Percentiles rank a stretch among this genome's conserved stretches.
phyloP scores from a whole-genome alignment of 2,329 filamentous ascomycete species.

The Fusarium sacchari region DNA sequence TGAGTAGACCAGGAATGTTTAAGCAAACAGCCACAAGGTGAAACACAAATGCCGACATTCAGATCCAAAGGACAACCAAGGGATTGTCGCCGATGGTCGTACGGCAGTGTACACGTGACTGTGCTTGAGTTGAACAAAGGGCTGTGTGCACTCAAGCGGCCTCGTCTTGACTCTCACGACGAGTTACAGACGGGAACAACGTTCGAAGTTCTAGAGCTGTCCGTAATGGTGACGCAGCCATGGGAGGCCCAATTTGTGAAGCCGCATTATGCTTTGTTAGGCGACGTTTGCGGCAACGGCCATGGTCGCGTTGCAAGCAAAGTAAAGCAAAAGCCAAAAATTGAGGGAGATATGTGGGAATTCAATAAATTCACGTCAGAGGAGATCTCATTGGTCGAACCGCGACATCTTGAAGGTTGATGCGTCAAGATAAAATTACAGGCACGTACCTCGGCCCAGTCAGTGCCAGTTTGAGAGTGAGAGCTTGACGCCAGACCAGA shows the following conservation, averaged over 20 bases:
- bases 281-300: slow-evolving; percentile 23
- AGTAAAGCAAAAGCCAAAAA: background rate
- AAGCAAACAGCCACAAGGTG: background rate
- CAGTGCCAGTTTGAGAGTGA: slow-evolving; percentile 13
- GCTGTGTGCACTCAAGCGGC: background rate
- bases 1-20: slow-evolving; percentile 12
- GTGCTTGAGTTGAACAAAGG: background rate
- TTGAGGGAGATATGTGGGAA: slow-evolving; percentile 16
- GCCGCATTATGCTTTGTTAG: slow-evolving; percentile 16
- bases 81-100: background rate
- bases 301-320: background rate
- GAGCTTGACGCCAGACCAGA: slow-evolving; percentile 13
- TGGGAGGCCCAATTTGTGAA: slow-evolving; percentile 1
- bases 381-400: slow-evolving; percentile 25
- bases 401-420: background rate
- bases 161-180: background rate
- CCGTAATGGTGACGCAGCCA: slow-evolving; percentile 10
- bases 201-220: background rate
- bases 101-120: slow-evolving; percentile 1
- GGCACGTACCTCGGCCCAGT: slow-evolving; percentile 5
- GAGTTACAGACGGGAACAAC: background rate
- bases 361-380: slow-evolving; percentile 29
- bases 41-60: slow-evolving; percentile 2
- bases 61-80: background rate
- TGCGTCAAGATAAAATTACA: slow-evolving; percentile 18